Conservation (phyloP, 2,329 filamentous ascomycete species). For the Elsinoe arachidis region DNA sequence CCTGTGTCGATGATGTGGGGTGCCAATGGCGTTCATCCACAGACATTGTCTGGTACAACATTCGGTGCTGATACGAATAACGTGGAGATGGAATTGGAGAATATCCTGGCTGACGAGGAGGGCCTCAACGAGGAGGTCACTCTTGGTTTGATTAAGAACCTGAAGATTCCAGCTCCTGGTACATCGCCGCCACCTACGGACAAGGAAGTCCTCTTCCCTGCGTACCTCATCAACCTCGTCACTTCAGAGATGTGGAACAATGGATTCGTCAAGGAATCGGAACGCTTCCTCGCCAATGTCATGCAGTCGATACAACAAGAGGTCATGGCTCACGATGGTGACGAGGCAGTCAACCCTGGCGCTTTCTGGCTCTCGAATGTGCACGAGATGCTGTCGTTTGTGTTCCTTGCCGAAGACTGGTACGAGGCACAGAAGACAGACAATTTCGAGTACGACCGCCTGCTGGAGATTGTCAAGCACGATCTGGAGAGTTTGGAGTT, state of each 20-base stretch:
- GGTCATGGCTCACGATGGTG: slow-evolving; percentile 97
- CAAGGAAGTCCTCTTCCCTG: slow-evolving; percentile 97
- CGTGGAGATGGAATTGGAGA: slow-evolving; percentile 90
- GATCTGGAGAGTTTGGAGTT: slow-evolving; percentile 97
- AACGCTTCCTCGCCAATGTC: slow-evolving; percentile 95
- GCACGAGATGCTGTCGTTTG: slow-evolving; percentile 98
- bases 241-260: slow-evolving; percentile 99
- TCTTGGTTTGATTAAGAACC: slow-evolving; percentile 87
- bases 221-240: slow-evolving; percentile 96
- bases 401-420: slow-evolving; percentile 98
- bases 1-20: slow-evolving; percentile 92
- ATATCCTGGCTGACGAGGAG: slow-evolving; percentile 87
- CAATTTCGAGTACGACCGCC: slow-evolving; percentile 96
- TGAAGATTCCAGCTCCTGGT: slow-evolving; percentile 88
- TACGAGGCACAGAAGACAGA: slow-evolving; percentile 99
- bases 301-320: slow-evolving; percentile 99
- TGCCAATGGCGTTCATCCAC: slow-evolving; percentile 52
- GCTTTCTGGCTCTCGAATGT: slow-evolving; percentile 99
- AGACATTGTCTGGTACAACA: slow-evolving; percentile 63
- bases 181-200: slow-evolving; percentile 85
- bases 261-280: slow-evolving; percentile 97
- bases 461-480: slow-evolving; percentile 98
- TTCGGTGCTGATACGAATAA: slow-evolving; percentile 78
- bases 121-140: slow-evolving; percentile 94
- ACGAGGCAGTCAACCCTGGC: slow-evolving; percentile 92